Evolutionary conservation across 164 flowering plant species (phyloP).

Genomic region (Malania oleifera): DNA sequence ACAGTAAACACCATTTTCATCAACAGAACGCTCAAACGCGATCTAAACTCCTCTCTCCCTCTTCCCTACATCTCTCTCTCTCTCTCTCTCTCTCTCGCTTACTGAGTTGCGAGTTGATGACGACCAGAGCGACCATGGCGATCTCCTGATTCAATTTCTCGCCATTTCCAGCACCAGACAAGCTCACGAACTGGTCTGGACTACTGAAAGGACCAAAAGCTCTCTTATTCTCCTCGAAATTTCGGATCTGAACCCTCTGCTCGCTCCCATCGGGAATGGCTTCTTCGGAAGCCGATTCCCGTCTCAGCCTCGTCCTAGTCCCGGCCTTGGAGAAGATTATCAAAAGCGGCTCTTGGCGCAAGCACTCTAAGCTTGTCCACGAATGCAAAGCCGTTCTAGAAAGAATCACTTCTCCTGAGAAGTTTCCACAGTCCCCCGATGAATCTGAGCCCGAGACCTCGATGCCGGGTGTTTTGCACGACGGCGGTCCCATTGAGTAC

Average conservation of each 20-base stretch:
- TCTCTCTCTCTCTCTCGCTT: no score
- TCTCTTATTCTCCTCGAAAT: not conserved
- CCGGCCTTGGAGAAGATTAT: slow-evolving; percentile 86
- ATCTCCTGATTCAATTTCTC: no score
- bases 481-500: slow-evolving; percentile 46
- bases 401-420: slow-evolving; percentile 28
- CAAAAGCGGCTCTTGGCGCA: slow-evolving; percentile 93
- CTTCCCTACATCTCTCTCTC: no score
- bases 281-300: slow-evolving; percentile 99
- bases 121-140: no score
- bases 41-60: no score
- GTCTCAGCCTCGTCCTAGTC: slow-evolving; percentile 47
- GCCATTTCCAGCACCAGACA: no score
- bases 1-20: no score
- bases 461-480: slow-evolving; percentile 69
- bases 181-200: no score
- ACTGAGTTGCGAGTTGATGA: no score
- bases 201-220: not conserved
- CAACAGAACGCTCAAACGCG: no score
- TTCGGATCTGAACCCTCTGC: slow-evolving; percentile 25
- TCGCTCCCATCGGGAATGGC: slow-evolving; percentile 66
- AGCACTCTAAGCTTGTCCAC: slow-evolving; percentile 80
- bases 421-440: slow-evolving; percentile 14
- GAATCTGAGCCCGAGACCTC: slow-evolving; percentile 34
- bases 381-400: slow-evolving; percentile 81